Evolutionary conservation across 2,329 filamentous ascomycete species (phyloP), one percentile per base, ranked within the genome.

Genomic region (Xylaria polymorpha): DNA sequence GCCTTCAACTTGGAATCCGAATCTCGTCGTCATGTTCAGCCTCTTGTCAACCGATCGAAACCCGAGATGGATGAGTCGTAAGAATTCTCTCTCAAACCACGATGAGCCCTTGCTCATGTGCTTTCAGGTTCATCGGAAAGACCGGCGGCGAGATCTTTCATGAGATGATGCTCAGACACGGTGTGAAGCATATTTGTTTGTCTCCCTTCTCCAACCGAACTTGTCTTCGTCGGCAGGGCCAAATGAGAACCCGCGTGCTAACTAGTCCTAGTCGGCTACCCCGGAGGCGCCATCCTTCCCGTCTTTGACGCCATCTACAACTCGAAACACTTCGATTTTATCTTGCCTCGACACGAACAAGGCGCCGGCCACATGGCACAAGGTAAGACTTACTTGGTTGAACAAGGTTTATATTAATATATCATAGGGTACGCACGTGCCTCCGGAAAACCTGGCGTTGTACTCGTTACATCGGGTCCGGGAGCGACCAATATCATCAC

Each of bases 221-320:
- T 58, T 59, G 53, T 59, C 62, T 59, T 64, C 61, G 61, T 48
- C 61, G 61, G 61, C 50, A 56, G 61, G 51, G 53, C 55, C 56
- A 58, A 53, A 65, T 53, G 62, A 59, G 39, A 53, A 59, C 62
- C 55, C 46, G 56, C 39, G 22, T 62, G 35, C 39, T 62, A 39
- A 44, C 58, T 55, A 69, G 46, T 64, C 55, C 71, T 72, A 93
- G 91, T 94, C 78, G 92, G 92, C 71, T 98, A 98, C 83, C 93
- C 95, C 74, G 95, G 95, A 77, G 95, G 96, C 79, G 94, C 96
- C 74, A 98, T 98, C 83, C 90, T 98, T 43, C 96, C 96, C 76
- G 95, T 98, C 51, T 98, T 98, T 85, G 96, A 99, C 81, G 96
- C 96, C 78, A 98, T 99, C 80, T 97, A 97, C 88, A 97, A 98